phyloP scores from a whole-genome alignment of 768 basidiomycete genomes.

The Serendipita sp. region DNA sequence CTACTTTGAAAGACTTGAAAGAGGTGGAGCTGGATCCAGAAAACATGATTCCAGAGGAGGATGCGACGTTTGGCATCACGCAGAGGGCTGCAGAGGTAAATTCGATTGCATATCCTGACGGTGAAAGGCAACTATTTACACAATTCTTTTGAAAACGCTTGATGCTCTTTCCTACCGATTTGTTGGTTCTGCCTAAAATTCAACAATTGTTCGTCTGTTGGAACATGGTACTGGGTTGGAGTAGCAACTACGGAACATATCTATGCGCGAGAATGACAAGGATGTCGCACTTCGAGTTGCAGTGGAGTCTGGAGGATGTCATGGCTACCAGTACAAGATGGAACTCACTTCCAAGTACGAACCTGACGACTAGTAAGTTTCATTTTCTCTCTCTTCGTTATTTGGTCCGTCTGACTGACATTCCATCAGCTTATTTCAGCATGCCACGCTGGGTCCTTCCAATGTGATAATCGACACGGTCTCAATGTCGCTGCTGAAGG shows the following conservation, averaged over 20 bases:
- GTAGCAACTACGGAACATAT: conserved; percentile 65
- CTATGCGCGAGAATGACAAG: conserved; percentile 41
- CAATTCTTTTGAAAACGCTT: no score
- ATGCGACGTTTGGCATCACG: conserved; percentile 45
- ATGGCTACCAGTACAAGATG: conserved; percentile 95
- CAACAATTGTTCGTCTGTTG: not conserved
- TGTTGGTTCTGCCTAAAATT: not conserved
- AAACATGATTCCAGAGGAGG: conserved; percentile 16
- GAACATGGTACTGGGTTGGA: not conserved
- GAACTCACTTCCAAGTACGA: conserved; percentile 47
- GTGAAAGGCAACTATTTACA: no score
- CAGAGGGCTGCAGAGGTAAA: conserved; percentile 62
- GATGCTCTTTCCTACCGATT: conserved; percentile 1
- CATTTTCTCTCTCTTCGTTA: not conserved
- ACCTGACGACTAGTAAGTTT: conserved; percentile 73
- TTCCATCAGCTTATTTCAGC: conserved; percentile 39
- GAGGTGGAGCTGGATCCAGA: conserved; percentile 33
- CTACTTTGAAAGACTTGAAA: conserved; percentile 31
- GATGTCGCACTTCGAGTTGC: conserved; percentile 60
- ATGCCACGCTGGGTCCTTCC: conserved; percentile 52
- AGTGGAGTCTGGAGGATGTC: conserved; percentile 91
- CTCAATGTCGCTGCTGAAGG: conserved; percentile 71
- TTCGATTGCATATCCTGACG: no score
- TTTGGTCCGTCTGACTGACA: not conserved
- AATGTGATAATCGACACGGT: conserved; percentile 75